These are phyloP conservation scores for Kwoniella heveanensis DNA, from an alignment of 768 basidiomycete species.

Conservation along the genomic window DNA sequence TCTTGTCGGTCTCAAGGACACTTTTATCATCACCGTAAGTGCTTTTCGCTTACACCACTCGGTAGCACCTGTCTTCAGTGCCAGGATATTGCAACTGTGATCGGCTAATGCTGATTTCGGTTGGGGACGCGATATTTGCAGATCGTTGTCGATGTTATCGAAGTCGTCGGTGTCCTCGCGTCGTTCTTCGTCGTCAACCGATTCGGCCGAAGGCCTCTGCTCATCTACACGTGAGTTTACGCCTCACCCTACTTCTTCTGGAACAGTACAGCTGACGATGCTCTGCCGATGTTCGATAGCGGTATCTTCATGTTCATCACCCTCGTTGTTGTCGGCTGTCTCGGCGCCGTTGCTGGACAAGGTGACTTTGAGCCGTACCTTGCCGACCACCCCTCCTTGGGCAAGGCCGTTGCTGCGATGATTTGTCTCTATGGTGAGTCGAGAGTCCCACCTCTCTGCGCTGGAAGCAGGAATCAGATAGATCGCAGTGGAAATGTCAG, in stretches of 20 bases:
- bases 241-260: background rate
- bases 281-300: constrained; percentile 1
- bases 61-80: too few species aligned
- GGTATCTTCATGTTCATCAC: constrained; percentile 52
- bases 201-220: constrained; percentile 51
- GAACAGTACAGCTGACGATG: background rate
- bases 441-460: background rate
- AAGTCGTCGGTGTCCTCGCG: constrained; percentile 47
- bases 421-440: constrained; percentile 46
- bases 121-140: background rate
- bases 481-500: too few species aligned
- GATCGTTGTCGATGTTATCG: constrained; percentile 50
- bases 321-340: constrained; percentile 47
- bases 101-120: too few species aligned
- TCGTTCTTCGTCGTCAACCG: constrained; percentile 50
- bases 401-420: constrained; percentile 53
- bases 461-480: background rate
- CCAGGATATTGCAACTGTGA: too few species aligned
- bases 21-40: constrained; percentile 48
- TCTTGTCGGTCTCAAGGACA: constrained; percentile 45
- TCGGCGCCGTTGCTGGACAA: constrained; percentile 48
- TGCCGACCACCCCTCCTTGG: constrained; percentile 30
- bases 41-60: background rate
- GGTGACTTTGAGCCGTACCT: constrained; percentile 39
- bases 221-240: constrained; percentile 44